Evolutionary conservation across 1,284 basidiomycete genomes (phyloP).

Genomic region (Cutaneotrichosporon mucoides): DNA sequence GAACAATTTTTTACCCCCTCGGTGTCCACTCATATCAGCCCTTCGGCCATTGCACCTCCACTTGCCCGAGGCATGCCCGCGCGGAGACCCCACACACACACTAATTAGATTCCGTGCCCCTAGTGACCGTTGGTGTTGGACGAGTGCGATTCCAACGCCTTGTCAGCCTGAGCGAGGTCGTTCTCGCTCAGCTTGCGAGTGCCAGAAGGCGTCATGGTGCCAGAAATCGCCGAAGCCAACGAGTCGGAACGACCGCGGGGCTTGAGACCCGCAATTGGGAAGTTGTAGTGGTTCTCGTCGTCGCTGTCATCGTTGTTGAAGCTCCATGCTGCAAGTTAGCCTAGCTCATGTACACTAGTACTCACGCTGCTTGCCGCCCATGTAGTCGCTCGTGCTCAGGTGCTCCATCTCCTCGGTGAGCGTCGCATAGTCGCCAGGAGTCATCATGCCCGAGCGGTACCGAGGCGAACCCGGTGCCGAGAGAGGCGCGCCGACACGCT

Average conservation of each 20-base stretch:
- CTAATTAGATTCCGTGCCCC: not conserved
- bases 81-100: not conserved
- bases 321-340: constrained; percentile 38
- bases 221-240: constrained; percentile 63
- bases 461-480: constrained; percentile 84
- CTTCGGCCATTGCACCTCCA: too few species aligned
- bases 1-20: too few species aligned
- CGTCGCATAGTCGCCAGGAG: constrained; percentile 81
- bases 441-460: constrained; percentile 69
- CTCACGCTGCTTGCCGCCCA: constrained; percentile 64
- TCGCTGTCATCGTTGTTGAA: constrained; percentile 49
- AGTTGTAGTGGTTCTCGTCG: constrained; percentile 84
- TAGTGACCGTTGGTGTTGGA: constrained; percentile 1
- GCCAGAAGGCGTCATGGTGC: constrained; percentile 81
- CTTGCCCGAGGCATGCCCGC: not conserved
- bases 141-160: constrained; percentile 56
- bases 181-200: constrained; percentile 74
- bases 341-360: constrained; percentile 29
- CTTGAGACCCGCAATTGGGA: constrained; percentile 93
- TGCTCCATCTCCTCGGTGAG: constrained; percentile 92
- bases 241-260: constrained; percentile 74
- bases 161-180: constrained; percentile 77
- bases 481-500: constrained; percentile 62
- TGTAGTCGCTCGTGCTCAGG: constrained; percentile 81
- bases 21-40: too few species aligned